A percentile compares a stretch with the other conserved stretches of the same genome.
Evolutionary conservation across 495 filamentous ascomycete genomes (phyloP).

Genomic region (Penicillium soppii): DNA sequence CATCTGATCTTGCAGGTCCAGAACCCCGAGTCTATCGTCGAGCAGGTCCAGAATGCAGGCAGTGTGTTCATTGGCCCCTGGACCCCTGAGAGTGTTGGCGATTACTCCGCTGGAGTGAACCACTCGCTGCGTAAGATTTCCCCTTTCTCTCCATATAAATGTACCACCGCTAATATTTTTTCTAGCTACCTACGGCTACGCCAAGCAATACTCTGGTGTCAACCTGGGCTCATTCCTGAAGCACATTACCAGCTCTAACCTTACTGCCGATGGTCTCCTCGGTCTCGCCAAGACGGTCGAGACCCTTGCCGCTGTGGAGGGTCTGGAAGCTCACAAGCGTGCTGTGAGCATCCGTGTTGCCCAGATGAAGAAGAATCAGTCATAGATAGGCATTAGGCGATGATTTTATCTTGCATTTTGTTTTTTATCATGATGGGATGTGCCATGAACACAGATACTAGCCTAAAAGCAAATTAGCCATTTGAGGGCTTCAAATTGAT

Average conservation of each 20-base stretch:
- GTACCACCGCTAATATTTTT: constrained; percentile 13
- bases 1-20: constrained; percentile 90
- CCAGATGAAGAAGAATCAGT: constrained; percentile 53
- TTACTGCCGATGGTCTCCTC: constrained; percentile 79
- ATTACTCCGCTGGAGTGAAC: constrained; percentile 97
- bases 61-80: constrained; percentile 93
- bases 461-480: constrained; percentile 4
- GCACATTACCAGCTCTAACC: constrained; percentile 89
- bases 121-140: constrained; percentile 84
- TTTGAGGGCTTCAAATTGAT: not conserved
- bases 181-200: constrained; percentile 92
- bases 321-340: constrained; percentile 89
- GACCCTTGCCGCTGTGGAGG: constrained; percentile 90
- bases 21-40: constrained; percentile 67
- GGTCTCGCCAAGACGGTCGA: constrained; percentile 88
- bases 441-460: constrained; percentile 19
- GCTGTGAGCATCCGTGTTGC: constrained; percentile 86
- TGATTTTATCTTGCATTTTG: constrained; percentile 4
- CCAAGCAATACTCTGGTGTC: constrained; percentile 96
- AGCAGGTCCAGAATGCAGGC: constrained; percentile 86
- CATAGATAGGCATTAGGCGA: constrained; percentile 7
- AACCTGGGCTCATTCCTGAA: constrained; percentile 95
- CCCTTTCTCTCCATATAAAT: not conserved
- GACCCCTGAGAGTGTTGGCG: constrained; percentile 96
- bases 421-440: constrained; percentile 23